phyloP scores from a whole-genome alignment of 2,329 filamentous ascomycete species.

The Aspergillus sp. region DNA sequence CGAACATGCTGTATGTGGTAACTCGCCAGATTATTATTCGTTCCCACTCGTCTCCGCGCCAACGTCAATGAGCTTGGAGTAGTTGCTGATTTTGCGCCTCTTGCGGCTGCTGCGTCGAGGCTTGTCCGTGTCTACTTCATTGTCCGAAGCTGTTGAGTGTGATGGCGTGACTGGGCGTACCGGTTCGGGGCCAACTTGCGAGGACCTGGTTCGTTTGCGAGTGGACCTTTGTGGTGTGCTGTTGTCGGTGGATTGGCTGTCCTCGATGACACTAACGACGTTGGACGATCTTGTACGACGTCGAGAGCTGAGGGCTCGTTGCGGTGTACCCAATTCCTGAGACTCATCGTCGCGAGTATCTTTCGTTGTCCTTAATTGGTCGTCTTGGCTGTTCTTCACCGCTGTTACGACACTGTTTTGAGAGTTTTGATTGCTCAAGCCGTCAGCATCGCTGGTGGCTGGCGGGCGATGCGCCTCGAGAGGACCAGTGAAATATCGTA shows the following conservation, averaged over 20 bases:
- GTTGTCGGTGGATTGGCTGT: not conserved
- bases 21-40: slow-evolving; percentile 7
- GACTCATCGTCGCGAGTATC: slow-evolving; percentile 5
- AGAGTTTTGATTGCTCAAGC: not conserved
- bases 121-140: not conserved
- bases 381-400: not conserved
- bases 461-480: slow-evolving; percentile 3
- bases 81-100: slow-evolving; percentile 34
- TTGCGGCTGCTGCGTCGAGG: slow-evolving; percentile 23
- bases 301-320: slow-evolving; percentile 8
- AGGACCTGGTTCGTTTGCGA: slow-evolving; percentile 10
- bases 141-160: slow-evolving; percentile 1
- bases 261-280: not conserved
- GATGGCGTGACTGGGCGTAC: not conserved
- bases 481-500: not conserved
- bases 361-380: slow-evolving; percentile 4
- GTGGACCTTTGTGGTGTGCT: not conserved
- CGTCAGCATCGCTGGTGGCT: not conserved
- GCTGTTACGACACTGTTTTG: not conserved
- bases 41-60: slow-evolving; percentile 24
- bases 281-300: slow-evolving; percentile 1
- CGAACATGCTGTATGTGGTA: too few species aligned
- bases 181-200: not conserved
- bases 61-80: slow-evolving; percentile 30
- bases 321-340: not conserved